phyloP scores from a whole-genome alignment of 306 rosid species.

The Hippophae rhamnoides region DNA sequence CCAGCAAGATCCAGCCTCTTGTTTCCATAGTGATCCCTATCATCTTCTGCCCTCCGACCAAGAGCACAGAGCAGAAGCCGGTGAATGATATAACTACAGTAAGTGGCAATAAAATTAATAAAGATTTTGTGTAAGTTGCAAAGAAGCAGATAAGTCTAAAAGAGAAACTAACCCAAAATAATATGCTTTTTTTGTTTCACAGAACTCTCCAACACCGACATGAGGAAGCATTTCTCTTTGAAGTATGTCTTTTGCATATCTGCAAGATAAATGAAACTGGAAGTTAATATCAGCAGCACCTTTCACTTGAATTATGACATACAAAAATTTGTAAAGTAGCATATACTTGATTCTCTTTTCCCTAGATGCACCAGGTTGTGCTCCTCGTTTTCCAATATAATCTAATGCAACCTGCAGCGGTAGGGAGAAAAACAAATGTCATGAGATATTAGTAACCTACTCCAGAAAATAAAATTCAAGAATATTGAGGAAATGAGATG shows the following conservation, averaged over 20 bases:
- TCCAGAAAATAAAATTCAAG: background rate
- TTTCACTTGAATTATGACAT: background rate
- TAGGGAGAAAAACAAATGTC: conserved; percentile 6
- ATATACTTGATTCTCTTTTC: conserved; percentile 95
- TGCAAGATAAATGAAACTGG: conserved; percentile 21
- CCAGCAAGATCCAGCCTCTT: conserved; percentile 99
- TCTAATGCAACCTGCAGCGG: conserved; percentile 81
- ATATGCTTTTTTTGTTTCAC: conserved; percentile 97
- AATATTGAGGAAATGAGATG: background rate
- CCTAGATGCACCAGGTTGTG: conserved; percentile 83
- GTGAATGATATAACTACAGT: conserved; percentile 76
- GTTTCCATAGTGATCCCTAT: conserved; percentile 94
- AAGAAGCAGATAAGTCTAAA: conserved; percentile 1
- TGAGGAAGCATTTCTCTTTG: conserved; percentile 99
- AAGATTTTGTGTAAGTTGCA: conserved; percentile 5
- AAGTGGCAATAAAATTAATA: conserved; percentile 18
- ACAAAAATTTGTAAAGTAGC: conserved; percentile 4
- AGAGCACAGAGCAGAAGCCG: conserved; percentile 90
- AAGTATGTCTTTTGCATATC: conserved; percentile 96
- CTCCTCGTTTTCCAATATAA: conserved; percentile 94
- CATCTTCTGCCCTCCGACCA: conserved; percentile 97
- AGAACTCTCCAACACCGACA: conserved; percentile 84
- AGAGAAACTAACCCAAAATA: conserved; percentile 68
- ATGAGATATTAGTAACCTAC: background rate
- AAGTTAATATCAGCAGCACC: conserved; percentile 14